These are phyloP conservation scores for Candida tropicalis DNA, from an alignment of 1,139 yeast genomes.

Conservation along the genomic window DNA sequence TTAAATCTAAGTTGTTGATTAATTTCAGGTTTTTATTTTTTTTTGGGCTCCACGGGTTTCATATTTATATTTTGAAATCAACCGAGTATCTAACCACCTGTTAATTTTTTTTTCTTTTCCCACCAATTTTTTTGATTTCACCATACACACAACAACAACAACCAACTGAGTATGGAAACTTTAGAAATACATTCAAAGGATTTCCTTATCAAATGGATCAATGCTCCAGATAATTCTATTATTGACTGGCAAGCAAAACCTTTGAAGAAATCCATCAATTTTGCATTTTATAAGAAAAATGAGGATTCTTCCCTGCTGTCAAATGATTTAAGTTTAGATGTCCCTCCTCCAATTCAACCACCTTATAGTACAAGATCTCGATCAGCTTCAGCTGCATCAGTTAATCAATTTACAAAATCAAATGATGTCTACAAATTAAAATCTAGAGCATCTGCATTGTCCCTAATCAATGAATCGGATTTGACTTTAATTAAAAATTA, in stretches of 20 bases:
- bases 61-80: neutral
- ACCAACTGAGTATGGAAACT: slow-evolving; percentile 59
- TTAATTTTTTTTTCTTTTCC: neutral
- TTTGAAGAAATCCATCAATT: slow-evolving; percentile 75
- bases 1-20: neutral
- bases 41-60: slow-evolving; percentile 1
- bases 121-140: too few relatives aligned
- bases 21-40: neutral
- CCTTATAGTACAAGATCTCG: slow-evolving; percentile 23
- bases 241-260: slow-evolving; percentile 86
- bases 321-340: neutral
- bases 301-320: slow-evolving; percentile 22
- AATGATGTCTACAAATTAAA: slow-evolving; percentile 37
- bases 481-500: slow-evolving; percentile 43
- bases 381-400: slow-evolving; percentile 40
- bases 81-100: neutral
- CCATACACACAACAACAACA: too few relatives aligned
- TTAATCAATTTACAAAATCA: slow-evolving; percentile 39
- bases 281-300: slow-evolving; percentile 56
- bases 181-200: slow-evolving; percentile 88
- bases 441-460: slow-evolving; percentile 38
- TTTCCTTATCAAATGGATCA: slow-evolving; percentile 88
- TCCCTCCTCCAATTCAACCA: slow-evolving; percentile 11
- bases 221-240: slow-evolving; percentile 65
- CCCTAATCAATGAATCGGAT: slow-evolving; percentile 39